phyloP scores from a whole-genome alignment of 257 asterid genomes.

The Ilex aquifolium region DNA sequence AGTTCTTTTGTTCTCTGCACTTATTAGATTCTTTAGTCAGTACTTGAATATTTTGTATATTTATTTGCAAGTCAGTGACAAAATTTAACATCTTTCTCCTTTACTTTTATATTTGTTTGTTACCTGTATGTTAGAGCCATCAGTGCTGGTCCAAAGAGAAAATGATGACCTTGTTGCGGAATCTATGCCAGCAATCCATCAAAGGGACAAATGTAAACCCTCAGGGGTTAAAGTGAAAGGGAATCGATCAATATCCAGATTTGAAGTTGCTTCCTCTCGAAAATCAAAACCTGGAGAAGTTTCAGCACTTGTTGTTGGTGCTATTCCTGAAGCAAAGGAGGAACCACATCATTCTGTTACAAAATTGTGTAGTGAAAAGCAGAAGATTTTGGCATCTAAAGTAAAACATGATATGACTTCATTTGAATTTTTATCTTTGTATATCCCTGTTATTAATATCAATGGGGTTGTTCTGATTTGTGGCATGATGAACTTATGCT shows the following conservation, averaged over 20 bases:
- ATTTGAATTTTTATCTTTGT: not conserved
- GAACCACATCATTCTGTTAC: not conserved
- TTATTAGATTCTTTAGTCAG: too few species aligned
- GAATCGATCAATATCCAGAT: too few species aligned
- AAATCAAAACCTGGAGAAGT: not conserved
- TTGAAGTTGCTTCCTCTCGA: not conserved
- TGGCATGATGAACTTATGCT: not conserved
- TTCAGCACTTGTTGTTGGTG: not conserved
- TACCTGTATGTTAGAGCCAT: not conserved
- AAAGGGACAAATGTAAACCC: not conserved
- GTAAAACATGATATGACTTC: constrained; percentile 5
- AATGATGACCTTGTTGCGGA: not conserved
- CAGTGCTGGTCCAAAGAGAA: not conserved
- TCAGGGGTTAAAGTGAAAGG: not conserved
- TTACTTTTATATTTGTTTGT: too few species aligned
- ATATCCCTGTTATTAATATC: not conserved
- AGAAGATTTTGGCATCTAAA: not conserved
- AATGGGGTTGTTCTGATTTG: not conserved
- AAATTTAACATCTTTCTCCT: too few species aligned
- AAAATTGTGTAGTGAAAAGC: not conserved
- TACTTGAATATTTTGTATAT: too few species aligned
- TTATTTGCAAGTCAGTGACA: too few species aligned
- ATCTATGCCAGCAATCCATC: not conserved
- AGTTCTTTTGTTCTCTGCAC: too few species aligned
- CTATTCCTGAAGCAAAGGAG: not conserved